Evolutionary conservation across 768 basidiomycete genomes (phyloP).

Genomic region (Trametes cubensis): DNA sequence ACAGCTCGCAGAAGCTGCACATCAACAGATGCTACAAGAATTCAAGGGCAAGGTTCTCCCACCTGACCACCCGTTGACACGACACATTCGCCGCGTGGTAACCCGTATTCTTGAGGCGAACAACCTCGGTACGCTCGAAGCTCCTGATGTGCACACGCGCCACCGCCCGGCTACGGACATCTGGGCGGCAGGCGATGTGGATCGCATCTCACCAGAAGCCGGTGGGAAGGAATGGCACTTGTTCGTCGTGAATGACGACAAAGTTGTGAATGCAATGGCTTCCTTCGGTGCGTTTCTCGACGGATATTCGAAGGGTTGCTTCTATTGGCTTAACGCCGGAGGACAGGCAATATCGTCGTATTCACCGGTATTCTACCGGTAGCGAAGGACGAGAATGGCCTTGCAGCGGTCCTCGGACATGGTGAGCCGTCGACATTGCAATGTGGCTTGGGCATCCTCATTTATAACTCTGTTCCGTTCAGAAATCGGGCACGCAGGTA

Average conservation of each 20-base stretch:
- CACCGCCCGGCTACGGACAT: conserved; percentile 34
- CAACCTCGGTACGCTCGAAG: conserved; percentile 66
- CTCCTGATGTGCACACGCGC: conserved; percentile 28
- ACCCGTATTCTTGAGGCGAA: conserved; percentile 68
- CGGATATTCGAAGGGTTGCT: too few species aligned
- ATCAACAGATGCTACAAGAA: conserved; percentile 52
- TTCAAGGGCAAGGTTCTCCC: conserved; percentile 63
- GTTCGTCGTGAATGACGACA: conserved; percentile 74
- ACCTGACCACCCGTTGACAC: conserved; percentile 61
- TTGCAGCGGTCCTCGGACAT: conserved; percentile 85
- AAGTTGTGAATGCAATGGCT: conserved; percentile 77
- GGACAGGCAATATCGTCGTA: conserved; percentile 73
- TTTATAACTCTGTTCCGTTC: neutral
- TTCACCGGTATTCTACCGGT: conserved; percentile 89
- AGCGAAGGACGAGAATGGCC: conserved; percentile 73
- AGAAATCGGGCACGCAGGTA: conserved; percentile 85
- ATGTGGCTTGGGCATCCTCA: neutral
- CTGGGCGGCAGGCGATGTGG: conserved; percentile 25
- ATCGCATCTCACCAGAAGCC: conserved; percentile 28
- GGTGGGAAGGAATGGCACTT: conserved; percentile 60
- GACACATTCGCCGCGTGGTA: conserved; percentile 71
- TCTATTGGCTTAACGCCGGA: neutral
- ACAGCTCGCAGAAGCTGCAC: conserved; percentile 49
- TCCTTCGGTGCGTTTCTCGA: conserved; percentile 73
- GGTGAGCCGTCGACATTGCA: conserved; percentile 46